Conservation (phyloP, 106 monocot genomes). For the Dioscorea zingiberensis region DNA sequence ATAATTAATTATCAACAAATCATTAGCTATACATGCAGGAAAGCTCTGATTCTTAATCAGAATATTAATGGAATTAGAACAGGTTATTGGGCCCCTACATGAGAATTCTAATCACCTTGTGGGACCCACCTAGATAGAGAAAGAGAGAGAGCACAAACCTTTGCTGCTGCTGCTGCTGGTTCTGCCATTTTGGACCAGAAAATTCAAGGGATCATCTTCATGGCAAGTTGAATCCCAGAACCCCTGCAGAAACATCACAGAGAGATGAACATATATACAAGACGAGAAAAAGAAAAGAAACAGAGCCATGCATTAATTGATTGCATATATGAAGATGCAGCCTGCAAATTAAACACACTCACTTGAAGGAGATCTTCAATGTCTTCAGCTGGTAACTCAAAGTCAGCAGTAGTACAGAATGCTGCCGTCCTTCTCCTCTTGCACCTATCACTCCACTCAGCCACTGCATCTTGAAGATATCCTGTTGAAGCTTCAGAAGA, state of each 20-base stretch:
- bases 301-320: neutral
- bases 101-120: no score
- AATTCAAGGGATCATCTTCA: conserved; percentile 16
- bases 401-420: neutral
- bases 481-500: conserved; percentile 31
- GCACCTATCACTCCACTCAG: conserved; percentile 12
- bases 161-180: neutral
- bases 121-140: neutral
- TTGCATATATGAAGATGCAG: no score
- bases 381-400: conserved; percentile 13
- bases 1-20: no score
- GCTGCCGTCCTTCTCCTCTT: neutral
- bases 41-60: no score
- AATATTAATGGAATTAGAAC: no score
- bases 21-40: no score
- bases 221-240: conserved; percentile 49
- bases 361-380: conserved; percentile 44
- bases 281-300: neutral
- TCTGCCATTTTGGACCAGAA: conserved; percentile 1
- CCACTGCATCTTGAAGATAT: conserved; percentile 25
- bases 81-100: no score
- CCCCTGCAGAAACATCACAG: conserved; percentile 28
- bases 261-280: neutral
- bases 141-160: neutral
- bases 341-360: no score